phyloP scores from a whole-genome alignment of 2,329 filamentous ascomycete genomes.

The Monosporascus sp. region DNA sequence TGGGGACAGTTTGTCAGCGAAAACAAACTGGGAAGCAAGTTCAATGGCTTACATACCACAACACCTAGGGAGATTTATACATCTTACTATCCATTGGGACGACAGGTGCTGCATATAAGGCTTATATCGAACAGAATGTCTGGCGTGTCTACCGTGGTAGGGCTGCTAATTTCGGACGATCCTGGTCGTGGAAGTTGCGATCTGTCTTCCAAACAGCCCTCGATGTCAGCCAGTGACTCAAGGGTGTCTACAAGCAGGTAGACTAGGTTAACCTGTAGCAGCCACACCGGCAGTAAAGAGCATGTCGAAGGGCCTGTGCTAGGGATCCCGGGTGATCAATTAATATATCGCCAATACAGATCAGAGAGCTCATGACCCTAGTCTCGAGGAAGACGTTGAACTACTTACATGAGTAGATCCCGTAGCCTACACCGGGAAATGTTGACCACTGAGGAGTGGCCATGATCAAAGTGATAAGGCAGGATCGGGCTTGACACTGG shows the following conservation, averaged over 20 bases:
- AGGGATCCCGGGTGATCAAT: neutral
- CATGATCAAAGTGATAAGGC: too few relatives aligned
- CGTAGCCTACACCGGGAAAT: neutral
- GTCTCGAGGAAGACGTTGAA: neutral
- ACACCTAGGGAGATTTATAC: too few relatives aligned
- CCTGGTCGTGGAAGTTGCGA: neutral
- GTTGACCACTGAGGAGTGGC: neutral
- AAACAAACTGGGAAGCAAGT: too few relatives aligned
- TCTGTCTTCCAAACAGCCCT: neutral
- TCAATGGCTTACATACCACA: too few relatives aligned
- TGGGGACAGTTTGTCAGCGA: too few relatives aligned
- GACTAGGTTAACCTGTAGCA: neutral
- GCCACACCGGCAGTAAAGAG: neutral
- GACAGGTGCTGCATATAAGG: neutral
- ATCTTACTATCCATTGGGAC: too few relatives aligned
- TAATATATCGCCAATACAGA: neutral
- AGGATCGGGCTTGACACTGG: too few relatives aligned
- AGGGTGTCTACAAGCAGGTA: neutral
- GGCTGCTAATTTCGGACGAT: neutral
- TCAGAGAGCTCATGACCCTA: neutral
- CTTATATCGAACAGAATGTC: neutral
- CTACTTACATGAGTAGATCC: neutral
- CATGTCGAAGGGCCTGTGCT: neutral
- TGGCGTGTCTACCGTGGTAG: too few relatives aligned
- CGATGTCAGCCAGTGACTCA: neutral